A percentile compares a stretch with the other conserved stretches of the same genome.
phyloP scores from a whole-genome alignment of 148 eudicot species.

The Rhododendron molle region DNA sequence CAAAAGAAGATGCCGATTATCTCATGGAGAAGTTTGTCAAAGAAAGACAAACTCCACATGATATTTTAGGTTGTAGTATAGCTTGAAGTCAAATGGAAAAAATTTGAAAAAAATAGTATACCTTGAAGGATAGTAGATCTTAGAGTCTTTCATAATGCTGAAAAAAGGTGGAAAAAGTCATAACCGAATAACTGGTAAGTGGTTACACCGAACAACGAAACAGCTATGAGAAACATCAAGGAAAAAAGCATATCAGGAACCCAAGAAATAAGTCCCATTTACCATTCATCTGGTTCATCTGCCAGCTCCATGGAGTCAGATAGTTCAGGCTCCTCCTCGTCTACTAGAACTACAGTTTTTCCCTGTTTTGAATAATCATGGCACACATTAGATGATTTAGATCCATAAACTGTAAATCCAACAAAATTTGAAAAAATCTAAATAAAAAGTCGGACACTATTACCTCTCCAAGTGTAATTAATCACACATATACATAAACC shows the following conservation, averaged over 20 bases:
- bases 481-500: slow-evolving; percentile 6
- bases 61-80: slow-evolving; percentile 20
- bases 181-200: slow-evolving; percentile 1
- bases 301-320: slow-evolving; percentile 19
- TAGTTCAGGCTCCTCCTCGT: slow-evolving; percentile 58
- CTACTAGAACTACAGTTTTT: slow-evolving; percentile 53
- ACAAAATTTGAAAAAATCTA: background rate
- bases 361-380: slow-evolving; percentile 15
- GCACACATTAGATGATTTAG: background rate
- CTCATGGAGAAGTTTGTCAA: background rate
- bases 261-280: background rate
- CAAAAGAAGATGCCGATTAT: background rate
- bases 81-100: slow-evolving; percentile 39
- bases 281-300: slow-evolving; percentile 35
- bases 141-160: slow-evolving; percentile 42
- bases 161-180: slow-evolving; percentile 11
- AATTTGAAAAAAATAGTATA: slow-evolving; percentile 24
- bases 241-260: background rate
- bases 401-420: background rate
- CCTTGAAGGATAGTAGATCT: slow-evolving; percentile 79
- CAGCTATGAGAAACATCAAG: background rate
- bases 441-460: background rate
- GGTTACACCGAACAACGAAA: background rate
- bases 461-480: background rate
- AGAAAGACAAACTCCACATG: background rate